Conservation (phyloP, 192 early-diverging fungal genomes). For the Coemansia sp. region DNA sequence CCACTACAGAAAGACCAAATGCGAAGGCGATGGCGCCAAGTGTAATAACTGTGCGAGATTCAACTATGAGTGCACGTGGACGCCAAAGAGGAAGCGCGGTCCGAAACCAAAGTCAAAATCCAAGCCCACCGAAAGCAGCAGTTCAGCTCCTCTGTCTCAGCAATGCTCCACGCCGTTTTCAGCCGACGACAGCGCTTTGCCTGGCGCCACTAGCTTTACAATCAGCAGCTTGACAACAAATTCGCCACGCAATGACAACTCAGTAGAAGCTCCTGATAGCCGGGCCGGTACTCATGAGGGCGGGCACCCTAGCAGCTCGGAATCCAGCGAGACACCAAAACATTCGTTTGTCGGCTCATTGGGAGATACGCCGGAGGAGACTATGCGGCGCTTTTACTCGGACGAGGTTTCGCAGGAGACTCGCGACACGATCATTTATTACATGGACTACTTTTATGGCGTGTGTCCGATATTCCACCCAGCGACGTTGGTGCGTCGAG, state of each 20-base stretch:
- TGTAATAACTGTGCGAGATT: constrained; percentile 35
- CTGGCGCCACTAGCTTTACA: background rate
- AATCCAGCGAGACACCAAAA: background rate
- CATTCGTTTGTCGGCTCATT: background rate
- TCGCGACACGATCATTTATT: constrained; percentile 39
- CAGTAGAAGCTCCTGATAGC: background rate
- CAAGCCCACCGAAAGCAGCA: background rate
- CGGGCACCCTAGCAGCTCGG: background rate
- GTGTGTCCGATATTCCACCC: constrained; percentile 53
- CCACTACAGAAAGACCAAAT: constrained; percentile 47
- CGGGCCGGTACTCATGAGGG: background rate
- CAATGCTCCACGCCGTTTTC: background rate
- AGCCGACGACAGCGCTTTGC: background rate
- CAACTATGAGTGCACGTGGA: constrained; percentile 45
- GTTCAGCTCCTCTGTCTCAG: background rate
- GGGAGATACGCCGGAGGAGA: constrained; percentile 9
- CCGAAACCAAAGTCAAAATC: constrained; percentile 19
- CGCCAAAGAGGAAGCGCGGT: constrained; percentile 52
- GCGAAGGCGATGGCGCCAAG: constrained; percentile 26
- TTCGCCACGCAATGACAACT: background rate
- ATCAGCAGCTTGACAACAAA: background rate
- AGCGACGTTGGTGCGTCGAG: constrained; percentile 32
- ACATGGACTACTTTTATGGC: constrained; percentile 50
- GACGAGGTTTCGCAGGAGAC: constrained; percentile 38
- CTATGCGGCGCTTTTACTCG: constrained; percentile 45